Evolutionary conservation across 2,329 filamentous ascomycete species (phyloP).

Genomic region (Talaromyces sp.): DNA sequence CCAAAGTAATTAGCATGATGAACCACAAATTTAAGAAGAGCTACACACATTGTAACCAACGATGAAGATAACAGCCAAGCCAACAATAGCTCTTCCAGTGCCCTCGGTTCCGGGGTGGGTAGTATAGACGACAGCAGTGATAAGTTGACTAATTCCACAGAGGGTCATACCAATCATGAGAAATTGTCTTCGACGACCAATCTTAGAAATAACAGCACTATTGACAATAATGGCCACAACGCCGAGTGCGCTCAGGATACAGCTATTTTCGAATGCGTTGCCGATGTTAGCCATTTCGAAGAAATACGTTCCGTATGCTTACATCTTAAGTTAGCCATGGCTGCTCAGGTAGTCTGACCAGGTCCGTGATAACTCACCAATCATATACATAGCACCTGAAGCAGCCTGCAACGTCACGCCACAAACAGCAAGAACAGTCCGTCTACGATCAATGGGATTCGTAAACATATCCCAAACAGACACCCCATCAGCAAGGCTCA

Average conservation of each 20-base stretch:
- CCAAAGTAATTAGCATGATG: constrained; percentile 19
- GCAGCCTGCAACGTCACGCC: background rate
- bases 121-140: constrained; percentile 53
- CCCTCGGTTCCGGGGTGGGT: constrained; percentile 34
- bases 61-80: constrained; percentile 27
- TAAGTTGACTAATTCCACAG: constrained; percentile 54
- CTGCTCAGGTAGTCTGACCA: too few species aligned
- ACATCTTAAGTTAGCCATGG: background rate
- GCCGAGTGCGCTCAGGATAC: constrained; percentile 54
- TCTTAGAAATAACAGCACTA: constrained; percentile 51
- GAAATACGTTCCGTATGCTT: constrained; percentile 58
- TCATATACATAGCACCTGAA: background rate
- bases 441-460: background rate
- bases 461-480: background rate
- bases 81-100: constrained; percentile 46
- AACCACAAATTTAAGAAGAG: background rate
- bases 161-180: constrained; percentile 50
- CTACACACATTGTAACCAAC: background rate
- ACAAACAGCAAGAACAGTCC: background rate
- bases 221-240: constrained; percentile 56
- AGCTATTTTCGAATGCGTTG: constrained; percentile 55
- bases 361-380: background rate
- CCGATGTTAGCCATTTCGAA: constrained; percentile 57
- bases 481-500: background rate
- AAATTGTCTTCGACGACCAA: constrained; percentile 53